Percentiles rank a stretch among this genome's conserved stretches.
phyloP scores from a whole-genome alignment of 306 rosid genomes.

The Quercus dentata region DNA sequence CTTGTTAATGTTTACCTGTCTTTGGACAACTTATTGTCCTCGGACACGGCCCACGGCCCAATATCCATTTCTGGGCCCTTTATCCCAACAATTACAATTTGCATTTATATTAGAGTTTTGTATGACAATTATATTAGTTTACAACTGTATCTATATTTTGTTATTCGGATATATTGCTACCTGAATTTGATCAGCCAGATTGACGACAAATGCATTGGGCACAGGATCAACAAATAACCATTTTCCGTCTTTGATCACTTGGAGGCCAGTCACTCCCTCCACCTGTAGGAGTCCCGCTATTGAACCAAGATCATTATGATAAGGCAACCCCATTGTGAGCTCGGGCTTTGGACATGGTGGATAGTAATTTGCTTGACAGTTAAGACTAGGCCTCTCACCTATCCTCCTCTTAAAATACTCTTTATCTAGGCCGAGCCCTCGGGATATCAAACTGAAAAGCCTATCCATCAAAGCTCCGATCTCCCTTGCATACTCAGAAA shows the following conservation, averaged over 20 bases:
- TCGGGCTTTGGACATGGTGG: conserved; percentile 25
- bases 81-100: no score
- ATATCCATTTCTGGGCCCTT: no score
- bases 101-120: no score
- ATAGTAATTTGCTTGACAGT: conserved; percentile 18
- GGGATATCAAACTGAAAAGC: conserved; percentile 36
- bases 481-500: conserved; percentile 46
- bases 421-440: conserved; percentile 45
- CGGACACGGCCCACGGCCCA: no score
- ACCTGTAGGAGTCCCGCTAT: neutral
- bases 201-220: conserved; percentile 18
- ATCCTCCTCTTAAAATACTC: conserved; percentile 26
- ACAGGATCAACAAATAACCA: conserved; percentile 14
- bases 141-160: no score
- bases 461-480: conserved; percentile 31
- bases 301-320: conserved; percentile 9
- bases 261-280: conserved; percentile 17
- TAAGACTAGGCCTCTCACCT: conserved; percentile 25
- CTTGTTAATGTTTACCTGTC: no score
- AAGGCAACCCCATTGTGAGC: conserved; percentile 10
- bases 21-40: no score
- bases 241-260: neutral
- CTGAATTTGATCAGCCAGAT: conserved; percentile 22
- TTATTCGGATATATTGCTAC: neutral
- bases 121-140: no score